Percentiles rank a stretch among this genome's conserved stretches.
Conservation (phyloP, 2,329 filamentous ascomycete species). For the Aaosphaeria arxii region DNA sequence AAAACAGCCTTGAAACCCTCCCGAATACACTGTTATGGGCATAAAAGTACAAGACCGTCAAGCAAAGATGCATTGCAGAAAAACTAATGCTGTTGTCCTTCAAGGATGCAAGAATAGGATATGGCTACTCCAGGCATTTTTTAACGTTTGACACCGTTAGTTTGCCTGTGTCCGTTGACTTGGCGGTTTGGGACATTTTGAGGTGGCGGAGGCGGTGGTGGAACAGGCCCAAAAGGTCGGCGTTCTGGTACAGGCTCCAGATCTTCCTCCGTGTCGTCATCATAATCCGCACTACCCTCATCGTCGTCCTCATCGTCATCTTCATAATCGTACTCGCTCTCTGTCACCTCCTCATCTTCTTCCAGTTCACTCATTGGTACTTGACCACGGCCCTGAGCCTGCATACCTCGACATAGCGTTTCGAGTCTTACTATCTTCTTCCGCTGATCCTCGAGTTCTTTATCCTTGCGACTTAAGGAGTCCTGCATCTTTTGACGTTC, state of each 20-base stretch:
- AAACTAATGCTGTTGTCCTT: constrained; percentile 39
- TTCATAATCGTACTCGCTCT: constrained; percentile 41
- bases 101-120: not conserved
- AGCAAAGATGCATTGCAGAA: constrained; percentile 6
- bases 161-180: constrained; percentile 36
- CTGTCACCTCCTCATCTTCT: constrained; percentile 55
- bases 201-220: constrained; percentile 35
- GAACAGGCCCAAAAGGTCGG: constrained; percentile 35
- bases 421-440: constrained; percentile 89
- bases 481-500: constrained; percentile 76
- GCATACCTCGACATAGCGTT: constrained; percentile 93
- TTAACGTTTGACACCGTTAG: constrained; percentile 19
- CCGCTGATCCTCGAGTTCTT: constrained; percentile 74
- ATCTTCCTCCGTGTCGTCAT: constrained; percentile 57
- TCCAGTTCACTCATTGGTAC: constrained; percentile 51
- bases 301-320: constrained; percentile 40
- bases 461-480: constrained; percentile 69
- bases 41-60: too few species aligned
- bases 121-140: too few species aligned
- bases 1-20: too few species aligned
- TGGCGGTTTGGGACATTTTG: constrained; percentile 29
- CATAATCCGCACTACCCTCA: constrained; percentile 51
- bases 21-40: too few species aligned
- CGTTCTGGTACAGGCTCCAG: constrained; percentile 35
- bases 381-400: constrained; percentile 83